phyloP scores from a whole-genome alignment of 1,139 yeast genomes.

The Protomyces pachydermus region DNA sequence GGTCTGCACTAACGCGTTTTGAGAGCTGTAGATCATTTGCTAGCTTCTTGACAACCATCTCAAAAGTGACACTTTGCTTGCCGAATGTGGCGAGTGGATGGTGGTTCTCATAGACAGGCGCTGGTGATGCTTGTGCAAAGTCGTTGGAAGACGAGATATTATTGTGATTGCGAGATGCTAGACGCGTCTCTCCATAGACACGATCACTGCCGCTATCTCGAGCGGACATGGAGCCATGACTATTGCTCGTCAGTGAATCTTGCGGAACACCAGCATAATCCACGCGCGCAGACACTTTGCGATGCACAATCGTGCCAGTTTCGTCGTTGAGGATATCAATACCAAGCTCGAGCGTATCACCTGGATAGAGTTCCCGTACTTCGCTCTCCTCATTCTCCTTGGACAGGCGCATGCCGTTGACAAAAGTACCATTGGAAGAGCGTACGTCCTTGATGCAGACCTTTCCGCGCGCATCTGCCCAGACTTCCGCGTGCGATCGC shows the following conservation, averaged over 20 bases:
- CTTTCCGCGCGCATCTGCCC: constrained; percentile 65
- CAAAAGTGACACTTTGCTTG: constrained; percentile 21
- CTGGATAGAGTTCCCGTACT: constrained; percentile 60
- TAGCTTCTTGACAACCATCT: constrained; percentile 25
- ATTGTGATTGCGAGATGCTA: constrained; percentile 4
- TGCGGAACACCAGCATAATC: constrained; percentile 30
- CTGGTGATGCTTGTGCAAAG: constrained; percentile 7
- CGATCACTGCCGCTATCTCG: background rate
- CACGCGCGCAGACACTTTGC: constrained; percentile 33
- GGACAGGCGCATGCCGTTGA: constrained; percentile 67
- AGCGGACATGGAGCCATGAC: background rate
- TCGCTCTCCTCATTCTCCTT: constrained; percentile 51
- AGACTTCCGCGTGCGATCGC: constrained; percentile 88
- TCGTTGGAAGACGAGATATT: constrained; percentile 4
- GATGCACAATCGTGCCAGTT: constrained; percentile 31
- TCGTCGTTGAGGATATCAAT: constrained; percentile 56
- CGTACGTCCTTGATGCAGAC: constrained; percentile 79
- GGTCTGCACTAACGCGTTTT: constrained; percentile 27
- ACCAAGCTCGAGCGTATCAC: constrained; percentile 81
- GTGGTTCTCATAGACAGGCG: background rate
- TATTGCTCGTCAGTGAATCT: background rate
- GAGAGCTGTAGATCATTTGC: constrained; percentile 15
- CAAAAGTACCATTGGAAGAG: constrained; percentile 90
- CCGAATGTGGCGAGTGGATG: constrained; percentile 3
- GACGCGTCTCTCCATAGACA: background rate